Evolutionary conservation across 2,329 filamentous ascomycete genomes (phyloP).

Genomic region (Aspergillus pseudotamarii): DNA sequence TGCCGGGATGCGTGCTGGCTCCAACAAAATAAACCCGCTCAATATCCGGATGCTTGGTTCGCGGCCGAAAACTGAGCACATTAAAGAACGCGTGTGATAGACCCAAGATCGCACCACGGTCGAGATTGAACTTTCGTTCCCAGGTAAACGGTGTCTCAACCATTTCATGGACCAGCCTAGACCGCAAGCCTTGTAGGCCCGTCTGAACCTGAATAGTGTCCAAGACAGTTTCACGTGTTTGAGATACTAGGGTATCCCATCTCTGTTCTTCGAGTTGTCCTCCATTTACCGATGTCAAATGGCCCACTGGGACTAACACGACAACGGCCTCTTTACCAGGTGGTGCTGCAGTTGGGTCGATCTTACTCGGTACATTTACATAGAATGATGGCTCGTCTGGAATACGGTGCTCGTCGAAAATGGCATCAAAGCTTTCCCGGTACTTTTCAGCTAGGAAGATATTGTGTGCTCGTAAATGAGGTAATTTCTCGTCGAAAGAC

Average conservation of each 20-base stretch:
- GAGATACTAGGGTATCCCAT: neutral
- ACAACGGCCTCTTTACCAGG: slow-evolving; percentile 66
- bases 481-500: slow-evolving; percentile 50
- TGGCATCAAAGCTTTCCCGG: slow-evolving; percentile 72
- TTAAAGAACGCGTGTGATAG: slow-evolving; percentile 71
- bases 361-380: slow-evolving; percentile 72
- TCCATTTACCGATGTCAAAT: slow-evolving; percentile 37
- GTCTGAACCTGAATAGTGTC: slow-evolving; percentile 56
- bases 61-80: slow-evolving; percentile 37
- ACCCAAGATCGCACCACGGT: slow-evolving; percentile 73
- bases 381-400: slow-evolving; percentile 74
- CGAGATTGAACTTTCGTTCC: slow-evolving; percentile 71
- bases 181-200: slow-evolving; percentile 51
- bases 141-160: slow-evolving; percentile 69
- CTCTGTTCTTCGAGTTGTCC: neutral
- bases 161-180: slow-evolving; percentile 60
- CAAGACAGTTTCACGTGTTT: neutral
- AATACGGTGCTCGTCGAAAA: slow-evolving; percentile 70
- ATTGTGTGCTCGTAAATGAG: slow-evolving; percentile 70
- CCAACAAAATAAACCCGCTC: slow-evolving; percentile 68
- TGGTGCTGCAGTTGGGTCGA: slow-evolving; percentile 70
- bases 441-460: slow-evolving; percentile 77
- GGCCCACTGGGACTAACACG: slow-evolving; percentile 72
- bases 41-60: slow-evolving; percentile 29
- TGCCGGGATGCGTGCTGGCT: slow-evolving; percentile 74